Evolutionary conservation across 768 basidiomycete genomes (phyloP).

Genomic region (Erythrobasidium yunnanense): DNA sequence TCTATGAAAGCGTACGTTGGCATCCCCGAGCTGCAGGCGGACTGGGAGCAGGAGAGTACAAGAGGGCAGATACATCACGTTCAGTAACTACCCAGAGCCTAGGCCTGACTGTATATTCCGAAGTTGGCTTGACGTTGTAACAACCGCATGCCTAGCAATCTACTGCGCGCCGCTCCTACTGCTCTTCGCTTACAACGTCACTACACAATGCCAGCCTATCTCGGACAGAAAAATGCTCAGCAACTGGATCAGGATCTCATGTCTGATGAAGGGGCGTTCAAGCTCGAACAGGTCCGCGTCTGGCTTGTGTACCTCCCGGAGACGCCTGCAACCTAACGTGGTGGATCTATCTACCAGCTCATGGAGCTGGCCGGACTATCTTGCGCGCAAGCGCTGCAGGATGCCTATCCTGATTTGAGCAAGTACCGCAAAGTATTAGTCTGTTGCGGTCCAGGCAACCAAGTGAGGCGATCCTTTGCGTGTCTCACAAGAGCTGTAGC

Average conservation of each 20-base stretch:
- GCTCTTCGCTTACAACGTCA: background rate
- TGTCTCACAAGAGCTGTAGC: background rate
- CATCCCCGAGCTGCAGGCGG: conserved; percentile 25
- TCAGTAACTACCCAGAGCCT: no score
- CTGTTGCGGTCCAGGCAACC: conserved; percentile 94
- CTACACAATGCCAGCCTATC: conserved; percentile 24
- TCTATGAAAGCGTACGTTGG: conserved; percentile 28
- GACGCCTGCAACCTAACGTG: background rate
- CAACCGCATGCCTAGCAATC: no score
- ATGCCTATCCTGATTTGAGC: conserved; percentile 54
- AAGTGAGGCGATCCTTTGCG: conserved; percentile 39
- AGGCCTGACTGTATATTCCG: no score
- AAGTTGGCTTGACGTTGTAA: no score
- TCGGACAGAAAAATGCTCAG: conserved; percentile 27
- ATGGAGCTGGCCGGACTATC: conserved; percentile 95
- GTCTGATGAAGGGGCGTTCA: conserved; percentile 67
- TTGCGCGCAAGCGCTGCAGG: conserved; percentile 76
- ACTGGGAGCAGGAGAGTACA: conserved; percentile 24
- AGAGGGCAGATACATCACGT: background rate
- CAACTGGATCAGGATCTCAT: conserved; percentile 93
- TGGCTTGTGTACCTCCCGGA: background rate
- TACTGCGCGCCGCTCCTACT: no score
- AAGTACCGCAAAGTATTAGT: conserved; percentile 71
- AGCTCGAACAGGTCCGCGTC: conserved; percentile 65
- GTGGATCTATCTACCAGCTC: conserved; percentile 49